Percentiles rank a stretch among this genome's conserved stretches.
These are phyloP conservation scores for Arctium minus DNA, from an alignment of 129 eudicot species.

Conservation along the genomic window DNA sequence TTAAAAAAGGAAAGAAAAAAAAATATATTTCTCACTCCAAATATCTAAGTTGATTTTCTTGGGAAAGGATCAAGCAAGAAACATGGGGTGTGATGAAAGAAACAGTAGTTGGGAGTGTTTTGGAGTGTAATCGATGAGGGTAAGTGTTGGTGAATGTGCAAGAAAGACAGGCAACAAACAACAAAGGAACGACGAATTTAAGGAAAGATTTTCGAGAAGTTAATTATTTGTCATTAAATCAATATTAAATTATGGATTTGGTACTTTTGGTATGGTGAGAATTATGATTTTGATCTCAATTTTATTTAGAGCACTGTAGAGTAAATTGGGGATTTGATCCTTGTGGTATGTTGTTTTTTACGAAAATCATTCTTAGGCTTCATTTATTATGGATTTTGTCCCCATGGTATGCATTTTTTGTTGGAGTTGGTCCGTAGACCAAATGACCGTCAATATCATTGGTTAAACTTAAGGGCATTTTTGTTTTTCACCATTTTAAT, in stretches of 20 bases:
- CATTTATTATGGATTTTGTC: no score
- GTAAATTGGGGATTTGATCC: no score
- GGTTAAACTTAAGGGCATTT: no score
- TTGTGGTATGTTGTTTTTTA: no score
- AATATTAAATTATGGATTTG: no score
- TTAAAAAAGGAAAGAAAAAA: background rate
- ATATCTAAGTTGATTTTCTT: conserved; percentile 15
- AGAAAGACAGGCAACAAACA: conserved; percentile 10
- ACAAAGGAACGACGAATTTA: conserved; percentile 9
- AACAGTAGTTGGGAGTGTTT: conserved; percentile 5
- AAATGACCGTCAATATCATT: no score
- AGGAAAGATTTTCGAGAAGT: background rate
- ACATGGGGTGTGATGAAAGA: conserved; percentile 2
- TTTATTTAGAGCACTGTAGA: background rate
- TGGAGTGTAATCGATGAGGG: conserved; percentile 11
- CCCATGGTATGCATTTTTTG: no score
- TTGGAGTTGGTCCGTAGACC: no score
- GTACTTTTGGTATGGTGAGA: no score
- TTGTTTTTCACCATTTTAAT: no score
- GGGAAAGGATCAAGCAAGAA: background rate
- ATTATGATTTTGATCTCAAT: background rate
- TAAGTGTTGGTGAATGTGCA: conserved; percentile 23
- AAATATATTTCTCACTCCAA: background rate
- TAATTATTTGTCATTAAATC: background rate
- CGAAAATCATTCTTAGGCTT: no score